These are phyloP conservation scores for Penstemon barbatus DNA, from an alignment of 257 asterid species.

Conservation along the genomic window DNA sequence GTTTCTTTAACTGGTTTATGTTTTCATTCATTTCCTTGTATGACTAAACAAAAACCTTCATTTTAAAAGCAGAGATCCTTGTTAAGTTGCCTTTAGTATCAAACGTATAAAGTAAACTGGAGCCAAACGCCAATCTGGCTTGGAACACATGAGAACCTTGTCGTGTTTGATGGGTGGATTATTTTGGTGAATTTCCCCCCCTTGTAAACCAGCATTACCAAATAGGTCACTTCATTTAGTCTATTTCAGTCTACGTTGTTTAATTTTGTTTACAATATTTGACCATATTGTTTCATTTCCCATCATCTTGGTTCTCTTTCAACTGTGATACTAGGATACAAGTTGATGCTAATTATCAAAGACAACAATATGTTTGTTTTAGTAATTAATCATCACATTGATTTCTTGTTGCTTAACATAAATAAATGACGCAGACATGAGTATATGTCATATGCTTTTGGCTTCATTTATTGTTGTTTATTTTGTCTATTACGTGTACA, in stretches of 20 bases:
- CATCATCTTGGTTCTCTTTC: too few relatives aligned
- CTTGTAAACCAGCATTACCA: neutral
- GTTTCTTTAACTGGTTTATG: neutral
- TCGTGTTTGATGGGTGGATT: neutral
- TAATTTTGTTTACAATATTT: slow-evolving; percentile 4
- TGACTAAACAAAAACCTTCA: neutral
- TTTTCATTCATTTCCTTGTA: neutral
- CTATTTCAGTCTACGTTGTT: neutral
- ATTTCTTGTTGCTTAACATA: neutral
- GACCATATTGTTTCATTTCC: neutral
- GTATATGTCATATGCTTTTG: neutral
- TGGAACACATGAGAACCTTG: neutral
- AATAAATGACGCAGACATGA: slow-evolving; percentile 2
- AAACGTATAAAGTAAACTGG: neutral
- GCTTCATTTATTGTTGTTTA: neutral
- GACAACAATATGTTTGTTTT: neutral
- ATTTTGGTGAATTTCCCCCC: neutral
- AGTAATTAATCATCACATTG: neutral
- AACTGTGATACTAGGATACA: too few relatives aligned
- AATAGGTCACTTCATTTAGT: neutral
- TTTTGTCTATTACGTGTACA: slow-evolving; percentile 30
- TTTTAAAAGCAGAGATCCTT: too few relatives aligned
- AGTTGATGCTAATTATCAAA: neutral
- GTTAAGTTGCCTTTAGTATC: too few relatives aligned
- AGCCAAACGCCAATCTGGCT: neutral